Percentiles rank a stretch among this genome's conserved stretches.
These are phyloP conservation scores for Pseudomonodictys pantanalensis DNA, from an alignment of 495 filamentous ascomycete genomes.

Conservation along the genomic window DNA sequence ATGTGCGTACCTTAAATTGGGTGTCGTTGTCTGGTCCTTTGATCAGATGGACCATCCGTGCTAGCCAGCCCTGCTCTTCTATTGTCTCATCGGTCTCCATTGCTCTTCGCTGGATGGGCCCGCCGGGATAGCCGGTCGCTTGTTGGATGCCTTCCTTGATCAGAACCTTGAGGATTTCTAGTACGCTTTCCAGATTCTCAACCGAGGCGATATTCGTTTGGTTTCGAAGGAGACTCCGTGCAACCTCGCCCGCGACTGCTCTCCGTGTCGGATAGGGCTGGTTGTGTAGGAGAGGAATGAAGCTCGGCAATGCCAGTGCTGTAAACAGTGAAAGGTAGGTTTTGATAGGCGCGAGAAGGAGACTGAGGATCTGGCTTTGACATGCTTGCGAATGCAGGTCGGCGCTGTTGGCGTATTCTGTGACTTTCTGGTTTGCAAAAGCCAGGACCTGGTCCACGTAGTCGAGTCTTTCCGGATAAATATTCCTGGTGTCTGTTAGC, in stretches of 20 bases:
- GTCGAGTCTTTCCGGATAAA: constrained; percentile 87
- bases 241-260: constrained; percentile 84
- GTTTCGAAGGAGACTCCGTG: constrained; percentile 72
- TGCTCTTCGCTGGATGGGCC: constrained; percentile 61
- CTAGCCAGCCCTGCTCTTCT: constrained; percentile 95
- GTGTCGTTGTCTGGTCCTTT: constrained; percentile 82
- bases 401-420: constrained; percentile 86
- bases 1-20: constrained; percentile 67
- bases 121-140: constrained; percentile 76
- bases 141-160: constrained; percentile 91
- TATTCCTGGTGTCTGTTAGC: constrained; percentile 55
- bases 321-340: constrained; percentile 92
- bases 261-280: constrained; percentile 92
- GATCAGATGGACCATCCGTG: constrained; percentile 85
- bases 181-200: constrained; percentile 80
- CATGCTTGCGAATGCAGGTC: constrained; percentile 85
- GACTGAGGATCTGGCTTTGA: constrained; percentile 82
- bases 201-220: constrained; percentile 71
- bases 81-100: constrained; percentile 90
- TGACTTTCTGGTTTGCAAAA: constrained; percentile 83
- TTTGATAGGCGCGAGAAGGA: constrained; percentile 84
- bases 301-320: constrained; percentile 83
- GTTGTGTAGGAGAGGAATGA: constrained; percentile 81
- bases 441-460: constrained; percentile 93
- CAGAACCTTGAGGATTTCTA: constrained; percentile 81